These are phyloP conservation scores for Jaltomata sinuosa DNA, from an alignment of 257 asterid species.

Conservation along the genomic window DNA sequence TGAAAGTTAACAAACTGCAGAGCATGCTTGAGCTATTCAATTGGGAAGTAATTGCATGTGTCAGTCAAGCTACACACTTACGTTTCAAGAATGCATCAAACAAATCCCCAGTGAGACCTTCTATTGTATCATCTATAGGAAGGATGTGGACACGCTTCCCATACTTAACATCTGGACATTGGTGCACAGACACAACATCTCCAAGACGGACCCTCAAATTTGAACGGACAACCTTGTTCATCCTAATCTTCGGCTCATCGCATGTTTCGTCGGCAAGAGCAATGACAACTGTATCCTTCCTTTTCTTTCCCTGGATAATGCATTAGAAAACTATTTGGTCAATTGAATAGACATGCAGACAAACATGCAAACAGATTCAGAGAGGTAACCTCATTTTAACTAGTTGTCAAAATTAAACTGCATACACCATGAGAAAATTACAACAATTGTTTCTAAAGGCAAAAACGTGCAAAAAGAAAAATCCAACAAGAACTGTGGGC, in stretches of 20 bases:
- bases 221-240: slow-evolving; percentile 68
- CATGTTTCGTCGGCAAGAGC: slow-evolving; percentile 78
- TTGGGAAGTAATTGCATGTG: neutral
- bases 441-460: neutral
- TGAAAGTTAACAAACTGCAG: neutral
- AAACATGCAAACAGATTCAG: neutral
- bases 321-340: neutral
- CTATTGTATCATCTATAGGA: slow-evolving; percentile 81
- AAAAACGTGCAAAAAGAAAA: neutral
- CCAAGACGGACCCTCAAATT: slow-evolving; percentile 73
- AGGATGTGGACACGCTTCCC: slow-evolving; percentile 83
- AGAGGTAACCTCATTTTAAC: neutral
- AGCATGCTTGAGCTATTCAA: neutral
- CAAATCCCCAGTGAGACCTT: slow-evolving; percentile 83
- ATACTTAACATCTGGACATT: slow-evolving; percentile 86
- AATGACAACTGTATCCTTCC: slow-evolving; percentile 75
- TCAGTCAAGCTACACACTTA: slow-evolving; percentile 19
- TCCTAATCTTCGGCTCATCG: slow-evolving; percentile 73
- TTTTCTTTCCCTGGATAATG: slow-evolving; percentile 67
- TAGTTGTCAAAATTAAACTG: neutral
- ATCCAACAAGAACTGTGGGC: neutral
- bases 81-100: slow-evolving; percentile 73
- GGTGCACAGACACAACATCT: slow-evolving; percentile 81
- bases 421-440: neutral
- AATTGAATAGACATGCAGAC: neutral